phyloP scores from a whole-genome alignment of 2,329 filamentous ascomycete species.

The Verticillium dahliae region DNA sequence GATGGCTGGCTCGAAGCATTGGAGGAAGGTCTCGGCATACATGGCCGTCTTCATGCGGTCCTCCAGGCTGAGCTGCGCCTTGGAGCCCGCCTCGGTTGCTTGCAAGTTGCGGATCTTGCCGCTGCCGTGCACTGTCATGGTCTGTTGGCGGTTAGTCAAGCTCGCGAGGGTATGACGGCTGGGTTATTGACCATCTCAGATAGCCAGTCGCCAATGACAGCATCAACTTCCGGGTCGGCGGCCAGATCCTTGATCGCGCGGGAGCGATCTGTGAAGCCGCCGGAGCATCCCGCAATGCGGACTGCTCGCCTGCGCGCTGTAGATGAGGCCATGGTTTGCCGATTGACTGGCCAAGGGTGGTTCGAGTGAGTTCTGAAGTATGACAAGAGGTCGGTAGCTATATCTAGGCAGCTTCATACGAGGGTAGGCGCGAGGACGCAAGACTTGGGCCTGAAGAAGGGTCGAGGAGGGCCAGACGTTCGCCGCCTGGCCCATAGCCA shows the following conservation, averaged over 20 bases:
- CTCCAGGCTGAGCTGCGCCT: constrained; percentile 7
- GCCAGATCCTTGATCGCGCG: constrained; percentile 5
- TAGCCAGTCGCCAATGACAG: constrained; percentile 4
- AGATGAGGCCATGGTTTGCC: background rate
- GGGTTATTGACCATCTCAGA: background rate
- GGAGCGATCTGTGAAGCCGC: constrained; percentile 10
- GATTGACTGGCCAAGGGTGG: background rate
- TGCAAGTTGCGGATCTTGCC: constrained; percentile 11
- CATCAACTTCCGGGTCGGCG: constrained; percentile 8
- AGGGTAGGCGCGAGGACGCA: too few species aligned
- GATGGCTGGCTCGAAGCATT: constrained; percentile 9
- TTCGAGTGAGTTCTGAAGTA: background rate
- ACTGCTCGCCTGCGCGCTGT: constrained; percentile 3
- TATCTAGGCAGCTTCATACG: too few species aligned
- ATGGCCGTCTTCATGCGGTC: constrained; percentile 10
- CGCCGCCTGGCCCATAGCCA: background rate
- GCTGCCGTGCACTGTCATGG: constrained; percentile 38
- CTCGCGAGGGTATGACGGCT: background rate
- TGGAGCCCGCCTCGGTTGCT: background rate
- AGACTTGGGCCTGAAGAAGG: too few species aligned
- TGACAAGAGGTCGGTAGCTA: background rate
- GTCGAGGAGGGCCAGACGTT: background rate
- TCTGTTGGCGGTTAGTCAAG: constrained; percentile 18
- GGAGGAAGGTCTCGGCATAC: constrained; percentile 20
- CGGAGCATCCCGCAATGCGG: constrained; percentile 10